These are phyloP conservation scores for Lichtheimia corymbifera DNA, from an alignment of 371 early-diverging fungal species.

Conservation along the genomic window DNA sequence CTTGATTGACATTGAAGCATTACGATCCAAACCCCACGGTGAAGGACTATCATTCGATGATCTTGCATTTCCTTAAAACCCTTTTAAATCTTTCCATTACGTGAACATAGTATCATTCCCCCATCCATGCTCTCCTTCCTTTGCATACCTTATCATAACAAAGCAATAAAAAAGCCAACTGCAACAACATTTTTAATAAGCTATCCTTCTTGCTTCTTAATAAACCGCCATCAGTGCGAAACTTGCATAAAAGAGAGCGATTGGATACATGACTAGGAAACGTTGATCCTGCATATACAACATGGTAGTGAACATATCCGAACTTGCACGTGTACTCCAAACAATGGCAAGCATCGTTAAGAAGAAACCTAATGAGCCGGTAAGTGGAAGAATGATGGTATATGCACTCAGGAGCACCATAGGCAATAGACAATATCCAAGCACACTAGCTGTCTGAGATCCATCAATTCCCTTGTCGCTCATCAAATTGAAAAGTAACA, in stretches of 20 bases:
- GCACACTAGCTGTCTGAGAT: not conserved
- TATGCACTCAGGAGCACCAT: not conserved
- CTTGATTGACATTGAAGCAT: constrained; percentile 56
- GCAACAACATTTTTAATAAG: not conserved
- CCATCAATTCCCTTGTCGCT: not conserved
- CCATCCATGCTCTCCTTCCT: not conserved
- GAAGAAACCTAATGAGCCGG: not conserved
- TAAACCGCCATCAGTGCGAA: not conserved
- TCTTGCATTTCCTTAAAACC: constrained; percentile 44
- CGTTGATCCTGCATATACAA: not conserved
- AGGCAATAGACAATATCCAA: not conserved
- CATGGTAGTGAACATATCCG: not conserved
- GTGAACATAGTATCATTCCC: not conserved
- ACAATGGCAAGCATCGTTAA: not conserved
- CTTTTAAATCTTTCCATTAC: not conserved
- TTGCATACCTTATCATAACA: not conserved
- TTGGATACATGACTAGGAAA: not conserved
- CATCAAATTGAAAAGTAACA: not conserved
- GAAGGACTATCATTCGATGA: constrained; percentile 48
- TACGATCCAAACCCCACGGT: constrained; percentile 41
- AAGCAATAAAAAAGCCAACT: not conserved
- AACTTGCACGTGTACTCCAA: not conserved
- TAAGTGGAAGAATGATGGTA: not conserved
- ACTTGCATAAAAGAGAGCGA: not conserved
- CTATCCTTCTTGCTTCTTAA: not conserved